These are phyloP conservation scores for Glycyrrhiza uralensis DNA, from an alignment of 306 rosid genomes.

Conservation along the genomic window DNA sequence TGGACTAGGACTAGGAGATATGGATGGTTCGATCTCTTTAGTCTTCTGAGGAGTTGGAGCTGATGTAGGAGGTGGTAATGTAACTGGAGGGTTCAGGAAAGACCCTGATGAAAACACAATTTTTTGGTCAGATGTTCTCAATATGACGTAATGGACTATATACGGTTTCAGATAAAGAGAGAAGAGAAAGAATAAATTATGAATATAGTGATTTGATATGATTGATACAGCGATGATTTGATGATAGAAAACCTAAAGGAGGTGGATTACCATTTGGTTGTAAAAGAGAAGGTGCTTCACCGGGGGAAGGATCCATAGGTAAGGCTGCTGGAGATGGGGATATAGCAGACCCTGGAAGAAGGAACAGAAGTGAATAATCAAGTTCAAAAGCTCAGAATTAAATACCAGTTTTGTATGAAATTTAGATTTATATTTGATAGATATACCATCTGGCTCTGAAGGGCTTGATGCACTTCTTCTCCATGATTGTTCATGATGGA, in stretches of 20 bases:
- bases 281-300: conserved; percentile 34
- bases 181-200: too few relatives aligned
- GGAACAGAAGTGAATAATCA: background rate
- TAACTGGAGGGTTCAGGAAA: conserved; percentile 38
- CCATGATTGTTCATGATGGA: conserved; percentile 40
- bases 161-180: too few relatives aligned
- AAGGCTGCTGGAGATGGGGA: conserved; percentile 54
- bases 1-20: conserved; percentile 50
- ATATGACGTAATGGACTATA: conserved; percentile 4
- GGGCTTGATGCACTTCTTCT: conserved; percentile 46
- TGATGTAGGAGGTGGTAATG: conserved; percentile 41
- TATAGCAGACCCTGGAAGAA: conserved; percentile 44
- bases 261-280: conserved; percentile 51
- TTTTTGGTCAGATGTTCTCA: conserved; percentile 18
- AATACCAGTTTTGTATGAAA: background rate
- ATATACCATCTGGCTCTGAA: conserved; percentile 32
- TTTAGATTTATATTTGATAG: background rate
- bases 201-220: too few relatives aligned
- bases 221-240: too few relatives aligned
- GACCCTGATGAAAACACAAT: conserved; percentile 46
- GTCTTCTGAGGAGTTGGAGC: conserved; percentile 38
- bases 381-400: background rate
- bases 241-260: too few relatives aligned
- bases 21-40: conserved; percentile 40
- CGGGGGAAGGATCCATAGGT: conserved; percentile 41